Conservation (phyloP, 2,329 filamentous ascomycete species). For the Akanthomyces muscarius region DNA sequence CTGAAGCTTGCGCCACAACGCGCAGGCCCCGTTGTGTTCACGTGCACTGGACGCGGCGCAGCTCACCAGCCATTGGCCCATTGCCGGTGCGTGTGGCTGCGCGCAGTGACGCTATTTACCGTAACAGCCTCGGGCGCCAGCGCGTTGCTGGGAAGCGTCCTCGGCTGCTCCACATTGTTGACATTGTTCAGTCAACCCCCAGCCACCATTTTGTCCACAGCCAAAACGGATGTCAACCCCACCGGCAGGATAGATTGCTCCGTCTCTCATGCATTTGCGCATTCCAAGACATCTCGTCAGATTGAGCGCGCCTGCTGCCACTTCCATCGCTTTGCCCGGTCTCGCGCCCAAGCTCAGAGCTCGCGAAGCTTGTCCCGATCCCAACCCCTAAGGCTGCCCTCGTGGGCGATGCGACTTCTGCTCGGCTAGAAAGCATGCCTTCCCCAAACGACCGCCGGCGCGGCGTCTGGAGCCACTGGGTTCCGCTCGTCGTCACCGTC, state of each 20-base stretch:
- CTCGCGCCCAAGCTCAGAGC: background rate
- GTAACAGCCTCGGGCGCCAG: slow-evolving; percentile 35
- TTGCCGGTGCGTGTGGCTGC: slow-evolving; percentile 5
- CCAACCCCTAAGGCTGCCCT: slow-evolving; percentile 47
- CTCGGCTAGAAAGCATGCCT: slow-evolving; percentile 36
- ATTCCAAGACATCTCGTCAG: slow-evolving; percentile 14
- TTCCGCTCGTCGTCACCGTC: slow-evolving; percentile 80
- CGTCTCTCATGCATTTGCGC: slow-evolving; percentile 13
- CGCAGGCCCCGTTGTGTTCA: background rate
- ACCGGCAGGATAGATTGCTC: slow-evolving; percentile 11
- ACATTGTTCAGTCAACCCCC: slow-evolving; percentile 21
- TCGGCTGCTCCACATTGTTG: slow-evolving; percentile 22
- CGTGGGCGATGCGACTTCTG: slow-evolving; percentile 58
- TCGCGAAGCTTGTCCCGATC: background rate
- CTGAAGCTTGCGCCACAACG: slow-evolving; percentile 1
- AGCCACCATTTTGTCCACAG: slow-evolving; percentile 23
- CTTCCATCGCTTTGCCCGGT: background rate
- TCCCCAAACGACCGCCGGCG: slow-evolving; percentile 38
- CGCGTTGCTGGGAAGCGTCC: slow-evolving; percentile 23
- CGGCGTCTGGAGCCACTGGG: slow-evolving; percentile 75
- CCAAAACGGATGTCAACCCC: slow-evolving; percentile 19
- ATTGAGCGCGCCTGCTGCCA: background rate
- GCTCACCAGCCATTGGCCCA: background rate
- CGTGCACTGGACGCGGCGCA: slow-evolving; percentile 7
- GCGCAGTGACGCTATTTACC: slow-evolving; percentile 19